These are phyloP conservation scores for Solanum gracilifrons DNA, from an alignment of 257 asterid genomes.

Conservation along the genomic window DNA sequence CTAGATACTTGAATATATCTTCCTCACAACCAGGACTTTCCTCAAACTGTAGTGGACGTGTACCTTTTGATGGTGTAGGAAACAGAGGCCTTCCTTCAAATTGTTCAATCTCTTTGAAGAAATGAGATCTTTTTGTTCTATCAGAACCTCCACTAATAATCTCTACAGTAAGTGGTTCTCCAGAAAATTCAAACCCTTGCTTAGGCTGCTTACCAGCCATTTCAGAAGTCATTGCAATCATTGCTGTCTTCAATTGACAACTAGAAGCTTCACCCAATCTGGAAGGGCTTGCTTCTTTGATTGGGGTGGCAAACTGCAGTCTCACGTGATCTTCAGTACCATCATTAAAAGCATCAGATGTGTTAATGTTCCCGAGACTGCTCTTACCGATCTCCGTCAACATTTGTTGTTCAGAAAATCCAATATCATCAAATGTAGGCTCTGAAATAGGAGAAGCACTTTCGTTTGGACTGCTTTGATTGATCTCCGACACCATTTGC, in stretches of 20 bases:
- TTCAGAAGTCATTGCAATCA: not conserved
- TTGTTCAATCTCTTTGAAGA: not conserved
- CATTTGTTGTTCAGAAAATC: not conserved
- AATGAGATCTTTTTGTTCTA: not conserved
- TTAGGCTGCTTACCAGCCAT: not conserved
- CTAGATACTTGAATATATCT: not conserved
- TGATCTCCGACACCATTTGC: not conserved
- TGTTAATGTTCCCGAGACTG: not conserved
- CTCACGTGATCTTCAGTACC: not conserved
- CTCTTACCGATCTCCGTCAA: not conserved
- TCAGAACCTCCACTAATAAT: not conserved
- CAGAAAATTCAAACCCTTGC: not conserved
- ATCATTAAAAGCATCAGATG: not conserved
- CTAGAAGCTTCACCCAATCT: not conserved
- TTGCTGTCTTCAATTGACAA: not conserved
- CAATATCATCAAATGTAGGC: not conserved
- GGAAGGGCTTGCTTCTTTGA: not conserved
- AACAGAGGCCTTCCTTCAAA: not conserved
- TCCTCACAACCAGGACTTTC: not conserved
- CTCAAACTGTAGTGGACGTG: not conserved
- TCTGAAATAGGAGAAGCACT: not conserved
- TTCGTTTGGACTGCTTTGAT: not conserved
- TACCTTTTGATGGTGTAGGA: not conserved
- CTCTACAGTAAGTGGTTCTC: not conserved
- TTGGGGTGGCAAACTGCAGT: not conserved